Evolutionary conservation across 1,284 basidiomycete genomes (phyloP), one percentile per base, ranked within the genome.

Genomic region (Neonothopanus nambi): DNA sequence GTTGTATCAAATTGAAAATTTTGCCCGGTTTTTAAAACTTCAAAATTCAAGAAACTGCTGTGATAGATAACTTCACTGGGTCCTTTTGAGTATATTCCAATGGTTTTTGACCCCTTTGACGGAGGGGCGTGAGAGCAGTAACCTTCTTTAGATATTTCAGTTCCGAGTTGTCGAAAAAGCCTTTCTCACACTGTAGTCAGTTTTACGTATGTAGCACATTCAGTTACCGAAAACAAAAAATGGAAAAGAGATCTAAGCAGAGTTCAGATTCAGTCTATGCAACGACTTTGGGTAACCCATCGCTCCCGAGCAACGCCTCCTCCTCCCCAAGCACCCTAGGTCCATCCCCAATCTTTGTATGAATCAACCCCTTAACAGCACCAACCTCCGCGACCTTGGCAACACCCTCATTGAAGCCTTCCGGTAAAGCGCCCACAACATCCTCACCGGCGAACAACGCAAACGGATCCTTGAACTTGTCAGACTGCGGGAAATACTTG

Each of bases 311-410:
- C 57, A 91, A 64, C 11, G 79, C 67, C 58, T 87, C 85, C 44
- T 78, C 76, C 12, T 70, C 65, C 28, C 70, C 75, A 21, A 90
- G 65, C 17, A 80, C 77, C 60, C 93, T 81, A 1, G 95, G 95
- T 1, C 95, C 95, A 67, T 94, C 94, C 1, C 95, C 95, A 18
- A 98, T 91, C 51, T 81, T 77, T 12, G 95, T 97, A 70, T 96
- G 93, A 54, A 98, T 97, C 64, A 97, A 77, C 5, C 84, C 77
- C 70, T 93, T 93, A 43, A 98, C 92, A 4, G 87, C 84, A 0
- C 91, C 93, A 18, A 80, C 74, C 37, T 80, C 80, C 69, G 86
- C 91, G 41, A 76, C 79, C 66, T 86, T 86, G 24, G 90, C 84
- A 1, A 95, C 91, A 36, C 72, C 78, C 45, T 76, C 73, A 67